A percentile compares a stretch with the other conserved stretches of the same genome.
These are phyloP conservation scores for Epipyxis sp. DNA, from an alignment of 108 stramenopile species.

Conservation along the genomic window DNA sequence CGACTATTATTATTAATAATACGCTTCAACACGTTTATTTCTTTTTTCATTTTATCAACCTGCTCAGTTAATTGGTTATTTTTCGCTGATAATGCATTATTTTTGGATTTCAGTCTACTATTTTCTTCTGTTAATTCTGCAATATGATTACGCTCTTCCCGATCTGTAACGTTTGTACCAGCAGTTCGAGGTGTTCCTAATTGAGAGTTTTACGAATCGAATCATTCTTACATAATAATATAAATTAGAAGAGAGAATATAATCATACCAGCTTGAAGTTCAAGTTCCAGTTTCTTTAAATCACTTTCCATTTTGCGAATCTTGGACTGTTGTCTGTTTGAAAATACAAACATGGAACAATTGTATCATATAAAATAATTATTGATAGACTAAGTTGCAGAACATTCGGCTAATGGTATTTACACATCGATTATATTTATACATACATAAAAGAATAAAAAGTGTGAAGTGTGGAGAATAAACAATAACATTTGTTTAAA, in stretches of 20 bases:
- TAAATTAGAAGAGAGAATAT: too few relatives aligned
- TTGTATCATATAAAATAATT: too few relatives aligned
- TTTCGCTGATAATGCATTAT: neutral
- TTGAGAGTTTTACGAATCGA: too few relatives aligned
- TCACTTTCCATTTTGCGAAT: slow-evolving; percentile 4
- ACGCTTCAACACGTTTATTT: neutral
- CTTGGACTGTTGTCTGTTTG: neutral
- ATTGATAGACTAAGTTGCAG: too few relatives aligned
- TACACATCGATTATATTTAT: too few relatives aligned
- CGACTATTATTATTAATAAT: neutral
- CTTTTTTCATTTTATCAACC: slow-evolving; percentile 4
- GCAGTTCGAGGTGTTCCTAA: too few relatives aligned
- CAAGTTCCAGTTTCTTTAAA: neutral
- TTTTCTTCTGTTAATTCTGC: neutral
- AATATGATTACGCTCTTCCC: neutral
- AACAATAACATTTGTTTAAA: neutral
- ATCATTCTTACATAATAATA: too few relatives aligned
- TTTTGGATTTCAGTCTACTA: neutral
- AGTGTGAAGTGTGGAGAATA: neutral
- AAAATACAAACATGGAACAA: neutral
- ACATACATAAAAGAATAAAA: too few relatives aligned
- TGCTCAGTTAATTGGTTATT: neutral
- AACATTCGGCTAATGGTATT: too few relatives aligned
- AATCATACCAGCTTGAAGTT: neutral
- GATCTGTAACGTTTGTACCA: too few relatives aligned